Evolutionary conservation across 768 basidiomycete species (phyloP).

Genomic region (Boletus reticuloceps): DNA sequence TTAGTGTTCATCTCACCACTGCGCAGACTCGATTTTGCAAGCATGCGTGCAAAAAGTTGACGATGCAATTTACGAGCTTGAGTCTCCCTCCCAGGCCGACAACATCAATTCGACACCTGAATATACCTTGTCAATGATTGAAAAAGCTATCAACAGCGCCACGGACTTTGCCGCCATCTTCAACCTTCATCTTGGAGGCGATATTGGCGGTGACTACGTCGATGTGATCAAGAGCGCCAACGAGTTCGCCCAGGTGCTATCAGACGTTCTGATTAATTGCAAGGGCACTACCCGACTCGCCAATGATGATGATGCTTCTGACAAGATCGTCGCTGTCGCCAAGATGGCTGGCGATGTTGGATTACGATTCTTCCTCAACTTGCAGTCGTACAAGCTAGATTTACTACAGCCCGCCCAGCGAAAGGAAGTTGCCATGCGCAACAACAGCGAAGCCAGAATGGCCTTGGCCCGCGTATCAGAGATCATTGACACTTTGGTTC

Average conservation of each 20-base stretch:
- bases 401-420: conserved; percentile 68
- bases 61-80: conserved; percentile 95
- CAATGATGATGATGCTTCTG: conserved; percentile 87
- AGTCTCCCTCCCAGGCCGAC: conserved; percentile 91
- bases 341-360: conserved; percentile 86
- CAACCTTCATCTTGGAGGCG: conserved; percentile 84
- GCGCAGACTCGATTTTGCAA: conserved; percentile 89
- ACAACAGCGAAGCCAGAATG: conserved; percentile 81
- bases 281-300: conserved; percentile 95
- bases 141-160: conserved; percentile 91
- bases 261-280: conserved; percentile 89
- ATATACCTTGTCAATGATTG: conserved; percentile 97
- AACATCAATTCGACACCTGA: conserved; percentile 98
- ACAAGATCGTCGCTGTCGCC: conserved; percentile 83
- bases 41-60: conserved; percentile 97
- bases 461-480: conserved; percentile 86
- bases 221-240: conserved; percentile 98
- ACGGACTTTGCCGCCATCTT: conserved; percentile 95
- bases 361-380: conserved; percentile 88
- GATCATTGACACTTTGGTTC: conserved; percentile 79
- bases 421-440: conserved; percentile 85
- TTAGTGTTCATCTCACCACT: conserved; percentile 10
- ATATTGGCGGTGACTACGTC: conserved; percentile 90
- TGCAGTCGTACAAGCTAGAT: conserved; percentile 94
- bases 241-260: conserved; percentile 89